Evolutionary conservation across 1,284 basidiomycete species (phyloP).

Genomic region (Athelia sp.): DNA sequence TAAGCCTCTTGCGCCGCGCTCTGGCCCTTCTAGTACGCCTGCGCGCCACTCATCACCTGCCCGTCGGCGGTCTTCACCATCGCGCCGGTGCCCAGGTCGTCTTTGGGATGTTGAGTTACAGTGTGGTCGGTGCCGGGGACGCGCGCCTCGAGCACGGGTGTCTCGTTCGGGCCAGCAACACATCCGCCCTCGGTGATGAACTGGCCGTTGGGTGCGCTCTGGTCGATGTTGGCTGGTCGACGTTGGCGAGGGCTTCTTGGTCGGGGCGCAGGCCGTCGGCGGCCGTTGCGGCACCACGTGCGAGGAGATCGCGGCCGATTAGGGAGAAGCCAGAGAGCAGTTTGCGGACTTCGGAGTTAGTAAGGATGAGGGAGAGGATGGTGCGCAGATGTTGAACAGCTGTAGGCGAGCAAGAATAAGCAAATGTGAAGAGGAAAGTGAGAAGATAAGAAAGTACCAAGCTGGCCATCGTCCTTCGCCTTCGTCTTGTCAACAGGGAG

Average conservation of each 20-base stretch:
- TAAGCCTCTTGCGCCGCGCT: too few species aligned
- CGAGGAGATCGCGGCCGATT: slow-evolving; percentile 84
- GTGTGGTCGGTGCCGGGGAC: slow-evolving; percentile 35
- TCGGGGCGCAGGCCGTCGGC: slow-evolving; percentile 68
- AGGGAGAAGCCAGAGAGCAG: slow-evolving; percentile 78
- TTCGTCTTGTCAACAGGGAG: slow-evolving; percentile 50
- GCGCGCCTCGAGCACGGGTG: slow-evolving; percentile 46
- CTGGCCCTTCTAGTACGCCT: too few species aligned
- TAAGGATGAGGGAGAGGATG: slow-evolving; percentile 76
- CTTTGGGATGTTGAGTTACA: slow-evolving; percentile 45
- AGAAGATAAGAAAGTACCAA: slow-evolving; percentile 47
- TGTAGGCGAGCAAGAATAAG: too few species aligned
- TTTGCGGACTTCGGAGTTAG: slow-evolving; percentile 91
- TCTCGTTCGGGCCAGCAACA: slow-evolving; percentile 35
- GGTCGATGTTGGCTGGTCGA: too few species aligned
- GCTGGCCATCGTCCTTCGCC: slow-evolving; percentile 51
- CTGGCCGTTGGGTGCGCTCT: slow-evolving; percentile 60
- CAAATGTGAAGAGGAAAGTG: too few species aligned
- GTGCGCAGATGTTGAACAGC: slow-evolving; percentile 85
- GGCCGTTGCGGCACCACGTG: slow-evolving; percentile 70
- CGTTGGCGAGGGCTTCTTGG: slow-evolving; percentile 54
- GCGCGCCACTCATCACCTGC: too few species aligned
- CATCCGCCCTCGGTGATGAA: slow-evolving; percentile 51
- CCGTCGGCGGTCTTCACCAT: too few species aligned
- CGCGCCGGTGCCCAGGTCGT: too few species aligned